These are phyloP conservation scores for Solanum hybrid DNA, from an alignment of 305 asterid genomes.

Conservation along the genomic window DNA sequence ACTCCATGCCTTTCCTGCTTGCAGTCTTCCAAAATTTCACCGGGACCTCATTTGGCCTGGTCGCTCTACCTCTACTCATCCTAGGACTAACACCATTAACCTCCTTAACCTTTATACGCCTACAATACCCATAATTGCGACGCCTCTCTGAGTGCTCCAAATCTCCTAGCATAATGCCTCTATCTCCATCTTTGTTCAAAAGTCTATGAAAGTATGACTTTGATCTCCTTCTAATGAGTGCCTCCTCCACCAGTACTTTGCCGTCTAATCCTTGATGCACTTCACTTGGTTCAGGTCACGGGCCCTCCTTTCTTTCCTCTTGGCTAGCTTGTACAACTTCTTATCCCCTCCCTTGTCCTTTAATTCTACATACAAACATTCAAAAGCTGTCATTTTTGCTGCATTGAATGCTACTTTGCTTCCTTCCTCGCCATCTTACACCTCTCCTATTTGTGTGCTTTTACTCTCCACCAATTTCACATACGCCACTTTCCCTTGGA, in stretches of 20 bases:
- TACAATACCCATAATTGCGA: neutral
- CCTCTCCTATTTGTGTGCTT: neutral
- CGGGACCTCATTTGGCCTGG: neutral
- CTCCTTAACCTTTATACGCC: neutral
- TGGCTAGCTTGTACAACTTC: neutral
- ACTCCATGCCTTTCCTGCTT: neutral
- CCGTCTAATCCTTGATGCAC: neutral
- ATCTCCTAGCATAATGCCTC: neutral
- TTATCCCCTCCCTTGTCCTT: neutral
- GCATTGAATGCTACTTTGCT: neutral
- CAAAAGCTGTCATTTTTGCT: neutral
- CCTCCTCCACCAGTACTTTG: neutral
- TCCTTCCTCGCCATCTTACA: neutral
- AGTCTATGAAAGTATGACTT: neutral
- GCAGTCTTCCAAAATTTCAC: neutral
- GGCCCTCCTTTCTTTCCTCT: neutral
- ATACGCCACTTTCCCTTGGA: neutral
- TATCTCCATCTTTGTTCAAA: neutral
- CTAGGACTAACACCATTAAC: neutral
- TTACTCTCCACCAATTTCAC: neutral
- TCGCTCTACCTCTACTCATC: neutral
- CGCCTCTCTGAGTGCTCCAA: neutral
- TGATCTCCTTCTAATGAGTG: neutral
- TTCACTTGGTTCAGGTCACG: neutral
- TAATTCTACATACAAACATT: neutral